Conservation (phyloP, 305 asterid genomes). For the Stenogyne calaminthoides region DNA sequence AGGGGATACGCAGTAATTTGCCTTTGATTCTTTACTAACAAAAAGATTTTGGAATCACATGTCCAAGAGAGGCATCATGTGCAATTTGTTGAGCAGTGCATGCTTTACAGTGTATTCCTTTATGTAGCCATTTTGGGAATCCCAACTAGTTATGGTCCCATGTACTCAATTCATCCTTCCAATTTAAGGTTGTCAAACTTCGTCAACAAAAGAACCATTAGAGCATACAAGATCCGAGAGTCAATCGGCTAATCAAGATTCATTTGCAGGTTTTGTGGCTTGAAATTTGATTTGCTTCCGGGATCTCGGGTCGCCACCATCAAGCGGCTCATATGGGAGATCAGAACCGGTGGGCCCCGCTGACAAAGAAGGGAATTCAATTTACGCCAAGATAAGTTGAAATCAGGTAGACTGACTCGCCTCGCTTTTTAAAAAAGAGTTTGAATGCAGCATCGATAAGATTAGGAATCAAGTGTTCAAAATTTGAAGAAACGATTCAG, state of each 20-base stretch:
- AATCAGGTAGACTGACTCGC: slow-evolving; percentile 82
- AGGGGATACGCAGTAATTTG: slow-evolving; percentile 98
- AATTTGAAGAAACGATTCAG: slow-evolving; percentile 73
- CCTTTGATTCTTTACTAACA: slow-evolving; percentile 92
- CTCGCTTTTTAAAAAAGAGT: slow-evolving; percentile 72
- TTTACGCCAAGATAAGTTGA: slow-evolving; percentile 79
- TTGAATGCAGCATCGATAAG: slow-evolving; percentile 69
- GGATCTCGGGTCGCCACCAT: slow-evolving; percentile 99
- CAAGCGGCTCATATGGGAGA: slow-evolving; percentile 99
- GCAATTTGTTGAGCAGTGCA: slow-evolving; percentile 88
- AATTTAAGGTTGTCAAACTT: slow-evolving; percentile 54
- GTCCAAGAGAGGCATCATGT: slow-evolving; percentile 96
- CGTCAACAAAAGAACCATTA: slow-evolving; percentile 39
- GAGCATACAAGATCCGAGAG: slow-evolving; percentile 47
- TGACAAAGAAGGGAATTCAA: slow-evolving; percentile 80
- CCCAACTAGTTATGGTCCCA: slow-evolving; percentile 86
- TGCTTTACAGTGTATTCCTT: slow-evolving; percentile 97
- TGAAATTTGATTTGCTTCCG: slow-evolving; percentile 94
- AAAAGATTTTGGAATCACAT: slow-evolving; percentile 86
- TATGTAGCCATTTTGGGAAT: slow-evolving; percentile 84
- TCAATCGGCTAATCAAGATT: slow-evolving; percentile 59
- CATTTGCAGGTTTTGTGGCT: slow-evolving; percentile 91
- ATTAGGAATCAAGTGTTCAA: slow-evolving; percentile 73
- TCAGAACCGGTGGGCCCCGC: slow-evolving; percentile 55
- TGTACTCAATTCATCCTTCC: slow-evolving; percentile 69